Conservation (phyloP, 2,329 filamentous ascomycete species). For the Byssothecium circinans region DNA sequence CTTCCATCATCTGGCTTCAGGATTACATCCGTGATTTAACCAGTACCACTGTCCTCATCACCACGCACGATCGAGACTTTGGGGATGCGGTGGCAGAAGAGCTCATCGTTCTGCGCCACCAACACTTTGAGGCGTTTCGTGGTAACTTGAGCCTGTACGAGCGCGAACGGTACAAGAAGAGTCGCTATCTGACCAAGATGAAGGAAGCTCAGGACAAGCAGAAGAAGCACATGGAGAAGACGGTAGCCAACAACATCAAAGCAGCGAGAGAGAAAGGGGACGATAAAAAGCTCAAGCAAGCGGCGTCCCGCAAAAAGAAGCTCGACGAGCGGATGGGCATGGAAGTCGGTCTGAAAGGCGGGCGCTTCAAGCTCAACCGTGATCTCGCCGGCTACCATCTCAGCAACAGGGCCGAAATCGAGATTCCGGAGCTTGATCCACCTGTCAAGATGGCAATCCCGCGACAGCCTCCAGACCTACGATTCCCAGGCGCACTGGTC, state of each 20-base stretch:
- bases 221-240: slow-evolving; percentile 77
- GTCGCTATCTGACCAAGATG: slow-evolving; percentile 70
- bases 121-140: slow-evolving; percentile 71
- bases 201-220: slow-evolving; percentile 81
- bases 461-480: slow-evolving; percentile 66
- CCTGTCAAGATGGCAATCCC: slow-evolving; percentile 61
- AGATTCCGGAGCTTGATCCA: slow-evolving; percentile 63
- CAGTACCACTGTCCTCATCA: slow-evolving; percentile 68
- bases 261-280: slow-evolving; percentile 77
- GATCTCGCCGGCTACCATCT: slow-evolving; percentile 60
- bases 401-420: slow-evolving; percentile 66
- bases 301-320: slow-evolving; percentile 81
- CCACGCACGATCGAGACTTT: slow-evolving; percentile 85
- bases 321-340: slow-evolving; percentile 80
- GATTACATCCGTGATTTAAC: slow-evolving; percentile 64
- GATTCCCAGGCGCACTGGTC: slow-evolving; percentile 74
- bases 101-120: slow-evolving; percentile 73
- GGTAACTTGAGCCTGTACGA: slow-evolving; percentile 76
- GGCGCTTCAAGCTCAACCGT: slow-evolving; percentile 77
- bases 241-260: slow-evolving; percentile 72
- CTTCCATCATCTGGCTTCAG: slow-evolving; percentile 84
- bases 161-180: slow-evolving; percentile 66
- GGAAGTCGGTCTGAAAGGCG: slow-evolving; percentile 70
- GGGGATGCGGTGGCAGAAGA: slow-evolving; percentile 74
- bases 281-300: slow-evolving; percentile 83